Percentiles rank a stretch among this genome's conserved stretches.
phyloP scores from a whole-genome alignment of 257 asterid species.

The Solanum sitiens region DNA sequence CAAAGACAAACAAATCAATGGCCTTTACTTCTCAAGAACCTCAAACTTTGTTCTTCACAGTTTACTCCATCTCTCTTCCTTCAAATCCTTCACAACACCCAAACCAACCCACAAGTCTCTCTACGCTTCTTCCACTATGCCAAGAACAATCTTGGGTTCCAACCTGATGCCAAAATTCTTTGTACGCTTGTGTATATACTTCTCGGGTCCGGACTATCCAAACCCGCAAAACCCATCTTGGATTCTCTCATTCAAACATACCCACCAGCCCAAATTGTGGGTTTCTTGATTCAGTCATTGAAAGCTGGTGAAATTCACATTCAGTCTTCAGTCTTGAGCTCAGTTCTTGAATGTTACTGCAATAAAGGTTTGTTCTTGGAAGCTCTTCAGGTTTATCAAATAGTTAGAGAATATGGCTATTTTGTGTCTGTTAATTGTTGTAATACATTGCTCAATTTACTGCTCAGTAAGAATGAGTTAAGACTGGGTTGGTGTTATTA shows the following conservation, averaged over 20 bases:
- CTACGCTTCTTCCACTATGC: slow-evolving; percentile 60
- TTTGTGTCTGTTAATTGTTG: slow-evolving; percentile 24
- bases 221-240: slow-evolving; percentile 43
- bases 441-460: slow-evolving; percentile 39
- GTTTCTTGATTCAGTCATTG: slow-evolving; percentile 25
- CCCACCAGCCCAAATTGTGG: slow-evolving; percentile 36
- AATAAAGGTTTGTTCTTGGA: slow-evolving; percentile 25
- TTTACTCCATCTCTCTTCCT: slow-evolving; percentile 45
- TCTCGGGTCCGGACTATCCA: slow-evolving; percentile 32
- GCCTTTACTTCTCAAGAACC: slow-evolving; percentile 54
- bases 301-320: slow-evolving; percentile 12
- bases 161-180: slow-evolving; percentile 43
- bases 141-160: slow-evolving; percentile 35
- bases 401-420: slow-evolving; percentile 25
- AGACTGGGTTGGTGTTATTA: slow-evolving; percentile 54
- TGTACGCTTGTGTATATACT: slow-evolving; percentile 42
- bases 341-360: slow-evolving; percentile 48
- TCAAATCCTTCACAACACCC: slow-evolving; percentile 45
- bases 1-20: slow-evolving; percentile 61
- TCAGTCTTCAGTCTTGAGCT: slow-evolving; percentile 24
- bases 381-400: slow-evolving; percentile 33
- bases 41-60: slow-evolving; percentile 25
- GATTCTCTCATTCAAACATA: slow-evolving; percentile 32
- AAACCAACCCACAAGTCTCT: slow-evolving; percentile 39
- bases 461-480: slow-evolving; percentile 35